Conservation (phyloP, 2,329 filamentous ascomycete species). For the Xylariaceae sp. region DNA sequence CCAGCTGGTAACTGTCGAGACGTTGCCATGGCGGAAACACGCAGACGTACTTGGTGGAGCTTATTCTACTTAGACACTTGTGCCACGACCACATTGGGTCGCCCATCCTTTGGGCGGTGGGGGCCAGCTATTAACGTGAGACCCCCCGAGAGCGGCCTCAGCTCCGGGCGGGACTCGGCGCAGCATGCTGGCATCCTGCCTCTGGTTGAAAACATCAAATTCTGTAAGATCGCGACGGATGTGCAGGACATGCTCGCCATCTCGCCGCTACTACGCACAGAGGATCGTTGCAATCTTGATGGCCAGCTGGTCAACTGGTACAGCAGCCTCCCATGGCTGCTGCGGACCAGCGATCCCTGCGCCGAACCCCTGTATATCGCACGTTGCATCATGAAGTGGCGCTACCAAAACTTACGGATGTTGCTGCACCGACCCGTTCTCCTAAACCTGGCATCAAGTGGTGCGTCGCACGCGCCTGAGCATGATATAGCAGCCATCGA, state of each 20-base stretch:
- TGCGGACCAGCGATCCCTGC: constrained; percentile 62
- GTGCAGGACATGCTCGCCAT: constrained; percentile 74
- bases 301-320: constrained; percentile 69
- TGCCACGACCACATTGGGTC: constrained; percentile 66
- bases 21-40: constrained; percentile 54
- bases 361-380: constrained; percentile 67
- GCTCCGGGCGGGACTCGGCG: constrained; percentile 45
- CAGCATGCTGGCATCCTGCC: constrained; percentile 65
- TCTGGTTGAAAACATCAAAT: constrained; percentile 71
- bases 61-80: constrained; percentile 71
- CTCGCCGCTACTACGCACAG: constrained; percentile 60
- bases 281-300: constrained; percentile 65
- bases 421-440: constrained; percentile 71
- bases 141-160: constrained; percentile 52
- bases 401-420: constrained; percentile 74
- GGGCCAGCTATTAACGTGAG: constrained; percentile 65
- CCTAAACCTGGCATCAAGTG: constrained; percentile 58
- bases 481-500: constrained; percentile 66
- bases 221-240: constrained; percentile 73
- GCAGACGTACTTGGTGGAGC: constrained; percentile 70
- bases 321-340: constrained; percentile 62
- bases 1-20: constrained; percentile 36
- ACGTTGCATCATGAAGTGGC: constrained; percentile 75
- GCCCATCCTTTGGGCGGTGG: constrained; percentile 65
- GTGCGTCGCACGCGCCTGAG: constrained; percentile 46